A percentile compares a stretch with the other conserved stretches of the same genome.
phyloP scores from a whole-genome alignment of 2,329 filamentous ascomycete genomes.

The Xylaria sp. region DNA sequence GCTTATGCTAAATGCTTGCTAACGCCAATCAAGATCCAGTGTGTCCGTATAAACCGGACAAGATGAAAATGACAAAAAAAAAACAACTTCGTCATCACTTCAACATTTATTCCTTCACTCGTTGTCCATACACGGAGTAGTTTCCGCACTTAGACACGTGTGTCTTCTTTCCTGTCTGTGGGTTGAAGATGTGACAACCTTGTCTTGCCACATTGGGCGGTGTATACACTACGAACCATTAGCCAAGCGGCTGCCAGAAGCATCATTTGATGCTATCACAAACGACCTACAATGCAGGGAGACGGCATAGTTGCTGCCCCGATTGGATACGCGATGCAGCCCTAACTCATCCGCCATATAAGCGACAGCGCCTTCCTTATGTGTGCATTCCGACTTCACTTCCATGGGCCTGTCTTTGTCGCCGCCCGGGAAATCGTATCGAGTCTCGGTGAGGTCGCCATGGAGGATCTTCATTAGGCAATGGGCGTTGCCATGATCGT shows the following conservation, averaged over 20 bases:
- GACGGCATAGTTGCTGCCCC: conserved; percentile 75
- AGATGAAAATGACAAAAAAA: not conserved
- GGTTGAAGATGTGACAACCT: conserved; percentile 83
- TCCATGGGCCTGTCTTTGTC: conserved; percentile 61
- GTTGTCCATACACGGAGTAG: conserved; percentile 67
- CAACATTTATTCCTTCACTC: conserved; percentile 45
- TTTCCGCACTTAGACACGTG: conserved; percentile 74
- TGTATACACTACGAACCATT: conserved; percentile 67
- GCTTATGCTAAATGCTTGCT: conserved; percentile 11
- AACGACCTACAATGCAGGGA: conserved; percentile 72
- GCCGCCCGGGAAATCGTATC: conserved; percentile 73
- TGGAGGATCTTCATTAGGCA: conserved; percentile 91
- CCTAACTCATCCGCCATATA: conserved; percentile 94
- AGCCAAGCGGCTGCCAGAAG: conserved; percentile 31
- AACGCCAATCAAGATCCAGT: conserved; percentile 20
- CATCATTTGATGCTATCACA: not conserved
- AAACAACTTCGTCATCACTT: not conserved
- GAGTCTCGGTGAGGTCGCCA: conserved; percentile 79
- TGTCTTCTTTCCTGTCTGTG: conserved; percentile 73
- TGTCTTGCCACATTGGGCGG: conserved; percentile 85
- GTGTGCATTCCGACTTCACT: conserved; percentile 70
- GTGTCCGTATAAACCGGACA: conserved; percentile 22
- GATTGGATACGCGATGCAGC: conserved; percentile 81
- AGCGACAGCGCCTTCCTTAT: conserved; percentile 74
- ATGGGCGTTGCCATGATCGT: conserved; percentile 88